phyloP scores from a whole-genome alignment of 2,329 filamentous ascomycete species.

The Nemania serpens region DNA sequence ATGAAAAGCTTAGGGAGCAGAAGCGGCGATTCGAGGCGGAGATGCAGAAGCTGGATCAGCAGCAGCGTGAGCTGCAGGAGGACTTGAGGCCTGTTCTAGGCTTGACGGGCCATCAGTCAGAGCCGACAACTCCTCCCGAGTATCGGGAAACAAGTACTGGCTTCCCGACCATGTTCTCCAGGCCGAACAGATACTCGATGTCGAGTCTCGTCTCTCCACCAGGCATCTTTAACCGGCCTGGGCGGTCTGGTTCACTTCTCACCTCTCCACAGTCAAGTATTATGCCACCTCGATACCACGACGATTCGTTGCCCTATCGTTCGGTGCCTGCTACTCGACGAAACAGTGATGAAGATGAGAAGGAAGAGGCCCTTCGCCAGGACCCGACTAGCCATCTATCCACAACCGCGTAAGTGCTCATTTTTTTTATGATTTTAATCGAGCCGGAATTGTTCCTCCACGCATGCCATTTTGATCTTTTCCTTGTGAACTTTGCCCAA shows the following conservation, averaged over 20 bases:
- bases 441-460: neutral
- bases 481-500: neutral
- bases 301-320: constrained; percentile 74
- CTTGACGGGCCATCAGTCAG: constrained; percentile 78
- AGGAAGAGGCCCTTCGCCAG: constrained; percentile 73
- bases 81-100: constrained; percentile 64
- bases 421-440: neutral
- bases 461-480: neutral
- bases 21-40: constrained; percentile 88
- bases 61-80: constrained; percentile 83
- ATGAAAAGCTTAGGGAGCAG: constrained; percentile 88
- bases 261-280: constrained; percentile 74
- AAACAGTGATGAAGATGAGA: constrained; percentile 90
- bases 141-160: constrained; percentile 74
- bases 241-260: constrained; percentile 77
- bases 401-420: constrained; percentile 74
- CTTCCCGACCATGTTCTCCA: constrained; percentile 79
- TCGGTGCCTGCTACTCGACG: constrained; percentile 86
- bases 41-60: constrained; percentile 86
- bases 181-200: constrained; percentile 86
- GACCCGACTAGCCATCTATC: constrained; percentile 74
- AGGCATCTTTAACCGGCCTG: constrained; percentile 73
- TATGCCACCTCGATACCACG: constrained; percentile 61
- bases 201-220: constrained; percentile 85
- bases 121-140: constrained; percentile 95